Evolutionary conservation across 805 yeast genomes (phyloP), one percentile per base, ranked within the genome.

Genomic region (Candida yuanshanica): DNA sequence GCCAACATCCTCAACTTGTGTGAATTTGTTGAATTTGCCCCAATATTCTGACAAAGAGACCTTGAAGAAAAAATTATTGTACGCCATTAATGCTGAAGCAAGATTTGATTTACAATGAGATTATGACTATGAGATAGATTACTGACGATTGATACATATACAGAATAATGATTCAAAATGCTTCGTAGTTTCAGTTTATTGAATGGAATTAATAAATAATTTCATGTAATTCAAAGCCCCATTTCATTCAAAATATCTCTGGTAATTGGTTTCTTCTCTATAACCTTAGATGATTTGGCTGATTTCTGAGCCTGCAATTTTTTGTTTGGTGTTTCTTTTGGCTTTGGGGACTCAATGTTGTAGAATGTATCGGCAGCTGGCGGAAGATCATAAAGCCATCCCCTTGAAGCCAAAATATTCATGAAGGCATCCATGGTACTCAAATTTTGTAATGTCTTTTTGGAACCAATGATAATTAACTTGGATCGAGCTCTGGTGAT

Each of bases 1-100:
- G 31, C 99, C 99, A 0, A 87, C 97, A 0, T 84, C 98, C 0
- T 79, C 96, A 0, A 93, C 99, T 0, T 93, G 99, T 68, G 86
- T 89, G 23, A 93, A 93, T 56, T 62, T 93, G 43, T 66, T 93
- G 46, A 89, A 83, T 54, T 61, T 93, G 21, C 99, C 99, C 0
- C 83, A 89, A 56, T 93, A 93, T 59, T 64, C 67, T 48, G 66
- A 83, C 50, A 83, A 79, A 52, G 60, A 68, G 32, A 20, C 72
- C 2, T 63, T 93, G 33, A 70, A 70, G 42, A 63, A 72, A 33
- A 90, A 89, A 58, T 62, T 91, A 39, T 56, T 88, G 20, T 87
- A 83, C 58, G 79, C 96, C 1, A 89, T 93, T 37, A 77, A 79
- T 42, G 71, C 90, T 0, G 88, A 81, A 4, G 89, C 96, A 1